Base-by-base conservation (phyloP, 1,284 basidiomycete genomes). In the Papiliotrema nemorosa region DNA sequence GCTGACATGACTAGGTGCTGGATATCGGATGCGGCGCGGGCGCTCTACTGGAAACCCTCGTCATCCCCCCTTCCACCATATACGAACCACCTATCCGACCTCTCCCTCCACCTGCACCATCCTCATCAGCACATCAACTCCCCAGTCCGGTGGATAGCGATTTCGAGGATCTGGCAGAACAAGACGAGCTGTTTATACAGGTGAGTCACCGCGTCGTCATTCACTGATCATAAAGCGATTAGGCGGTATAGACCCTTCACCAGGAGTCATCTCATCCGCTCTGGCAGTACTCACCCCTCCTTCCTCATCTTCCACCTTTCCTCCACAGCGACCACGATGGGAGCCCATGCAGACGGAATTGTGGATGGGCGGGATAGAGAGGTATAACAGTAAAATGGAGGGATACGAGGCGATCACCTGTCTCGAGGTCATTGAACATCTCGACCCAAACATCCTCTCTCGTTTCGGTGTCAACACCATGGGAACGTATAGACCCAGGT, bases 351-450 rank as follows among this genome's bases (percentile, higher is more conserved):
- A 81, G 9, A 83, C 84, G 5, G 81, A 85, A 59, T 70, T 96
- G 1, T 96, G 87, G 86, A 79, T 87, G 38, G 93, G 93, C 7
- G 85, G 84, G 1, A 77, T 97, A 39, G 83, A 89, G 66, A 77
- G 77, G 7, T 79, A 86, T 62, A 96, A 96, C 63, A 77, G 82
- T 22, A 79, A 81, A 36, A 85, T 97, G 58, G 78, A 77, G 46
- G 81, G 79, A 40, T 80, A 83, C 20, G 90, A 96, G 54, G 91
- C 89, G 54, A 87, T 96, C 57, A 82, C 91, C 22, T 83, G 85
- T 18, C 85, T 84, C 5, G 92, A 97, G 78, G 86, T 96, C 84
- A 87, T 97, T 64, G 93, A 97, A 72, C 93, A 97, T 66, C 78
- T 97, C 50, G 79, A 83, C 12, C 81, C 84, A 2, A 70, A 80